These are phyloP conservation scores for Fraxinus cuspidata DNA, from an alignment of 257 asterid genomes.

Conservation along the genomic window DNA sequence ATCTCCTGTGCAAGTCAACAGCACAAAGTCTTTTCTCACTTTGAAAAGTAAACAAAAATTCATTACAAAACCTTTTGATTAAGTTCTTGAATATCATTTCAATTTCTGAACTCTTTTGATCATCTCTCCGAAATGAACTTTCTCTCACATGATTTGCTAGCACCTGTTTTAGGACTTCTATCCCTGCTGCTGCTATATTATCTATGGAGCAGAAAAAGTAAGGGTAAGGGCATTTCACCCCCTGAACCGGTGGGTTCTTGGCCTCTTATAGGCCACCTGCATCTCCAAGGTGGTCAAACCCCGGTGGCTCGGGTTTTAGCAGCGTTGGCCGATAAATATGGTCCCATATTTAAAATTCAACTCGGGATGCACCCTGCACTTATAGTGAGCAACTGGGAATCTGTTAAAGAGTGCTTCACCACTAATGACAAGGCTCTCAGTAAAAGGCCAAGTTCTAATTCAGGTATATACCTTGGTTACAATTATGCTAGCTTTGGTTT, in stretches of 20 bases:
- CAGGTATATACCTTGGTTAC: conserved; percentile 48
- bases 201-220: conserved; percentile 10
- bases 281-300: conserved; percentile 22
- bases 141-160: conserved; percentile 11
- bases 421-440: conserved; percentile 44
- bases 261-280: conserved; percentile 70
- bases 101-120: neutral
- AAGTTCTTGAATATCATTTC: neutral
- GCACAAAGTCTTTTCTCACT: neutral
- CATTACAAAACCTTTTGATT: neutral
- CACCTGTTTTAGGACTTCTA: conserved; percentile 13
- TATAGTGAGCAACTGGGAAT: conserved; percentile 50
- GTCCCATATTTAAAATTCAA: conserved; percentile 47
- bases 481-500: conserved; percentile 47
- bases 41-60: neutral
- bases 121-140: conserved; percentile 10
- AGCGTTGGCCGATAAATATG: conserved; percentile 47
- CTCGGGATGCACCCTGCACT: conserved; percentile 37
- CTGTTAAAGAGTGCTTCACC: conserved; percentile 60
- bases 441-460: conserved; percentile 37
- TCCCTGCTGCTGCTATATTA: conserved; percentile 19
- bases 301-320: conserved; percentile 30
- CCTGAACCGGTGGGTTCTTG: conserved; percentile 53
- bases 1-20: neutral
- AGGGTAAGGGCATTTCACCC: conserved; percentile 11